Base-by-base conservation (phyloP, 1,284 basidiomycete genomes). In the Cutaneotrichosporon spelunceum region DNA sequence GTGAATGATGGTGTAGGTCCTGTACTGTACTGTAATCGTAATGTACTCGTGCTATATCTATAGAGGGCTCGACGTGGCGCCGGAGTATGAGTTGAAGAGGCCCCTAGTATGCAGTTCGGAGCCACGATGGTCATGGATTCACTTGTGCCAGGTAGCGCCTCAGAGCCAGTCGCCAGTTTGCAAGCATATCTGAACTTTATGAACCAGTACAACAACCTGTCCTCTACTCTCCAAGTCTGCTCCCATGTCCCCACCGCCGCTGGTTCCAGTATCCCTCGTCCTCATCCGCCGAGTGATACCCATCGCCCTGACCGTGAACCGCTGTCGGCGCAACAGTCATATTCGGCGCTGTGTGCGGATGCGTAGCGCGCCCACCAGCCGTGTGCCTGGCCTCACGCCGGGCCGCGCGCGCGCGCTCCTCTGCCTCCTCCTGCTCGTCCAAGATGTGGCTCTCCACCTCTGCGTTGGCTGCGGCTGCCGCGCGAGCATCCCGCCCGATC, bases 401-500 rank as follows among this genome's bases (percentile, higher is more conserved):
- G 16, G 39, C 39, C 0, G 26, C 45, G 7, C 23, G 21, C 5
- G 45, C 45, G 16, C 52, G 34, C 52, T 36, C 33, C 52, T 53
- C 34, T 10, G 19, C 45, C 26, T 14, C 53, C 26, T 49, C 47
- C 13, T 23, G 27, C 19, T 42, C 39, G 19, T 55, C 49, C n/a
- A 47, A n/a, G 9, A 39, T 49, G 39, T 27, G n/a, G 16, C 24
- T 24, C 23, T 24, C 39, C 16, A 29, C 36, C 21, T 57, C 61
- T 8, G 30, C 55, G 39, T 45, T 53, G 10, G 44, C 59, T 21
- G 61, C 45, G 7, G 62, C 63, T 6, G 39, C 62, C 7, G 66
- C 70, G 26, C 63, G 64, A 0, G 66, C 66, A 44, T 67, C 68
- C 19, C 74, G 57, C 3, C 27, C 68, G 3, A 65, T 21, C 11